phyloP scores from a whole-genome alignment of 805 yeast species.

The Barnettozyma vustinii region DNA sequence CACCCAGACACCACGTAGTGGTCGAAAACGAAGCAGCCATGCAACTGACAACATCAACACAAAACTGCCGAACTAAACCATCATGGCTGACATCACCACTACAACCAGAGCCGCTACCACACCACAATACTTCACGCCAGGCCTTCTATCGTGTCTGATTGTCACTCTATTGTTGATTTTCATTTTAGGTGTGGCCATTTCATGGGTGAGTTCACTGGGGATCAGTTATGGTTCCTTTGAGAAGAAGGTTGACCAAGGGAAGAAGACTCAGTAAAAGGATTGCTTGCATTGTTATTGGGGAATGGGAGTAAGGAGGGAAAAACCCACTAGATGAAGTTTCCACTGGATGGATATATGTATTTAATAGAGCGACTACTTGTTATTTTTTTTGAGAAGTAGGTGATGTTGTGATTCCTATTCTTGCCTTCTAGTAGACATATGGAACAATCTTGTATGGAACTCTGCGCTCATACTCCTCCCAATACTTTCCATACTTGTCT shows the following conservation, averaged over 20 bases:
- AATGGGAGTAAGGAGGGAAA: background rate
- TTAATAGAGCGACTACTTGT: background rate
- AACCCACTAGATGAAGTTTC: background rate
- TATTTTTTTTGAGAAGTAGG: background rate
- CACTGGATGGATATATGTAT: constrained; percentile 5
- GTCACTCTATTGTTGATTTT: constrained; percentile 56
- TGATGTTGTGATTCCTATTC: background rate
- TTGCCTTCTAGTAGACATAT: constrained; percentile 56
- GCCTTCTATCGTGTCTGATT: constrained; percentile 69
- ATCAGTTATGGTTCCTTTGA: constrained; percentile 82
- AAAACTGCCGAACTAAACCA: background rate
- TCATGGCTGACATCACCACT: constrained; percentile 1
- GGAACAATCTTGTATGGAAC: constrained; percentile 94
- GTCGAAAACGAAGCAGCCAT: background rate
- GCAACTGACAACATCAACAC: background rate
- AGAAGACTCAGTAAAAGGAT: constrained; percentile 4
- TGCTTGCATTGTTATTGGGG: background rate
- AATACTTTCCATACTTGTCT: constrained; percentile 75
- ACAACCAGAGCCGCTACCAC: constrained; percentile 23
- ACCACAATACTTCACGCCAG: constrained; percentile 66
- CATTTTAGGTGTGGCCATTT: constrained; percentile 55
- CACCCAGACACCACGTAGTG: background rate
- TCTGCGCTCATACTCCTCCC: constrained; percentile 73
- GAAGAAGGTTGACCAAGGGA: constrained; percentile 40
- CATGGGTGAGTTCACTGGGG: constrained; percentile 66